Evolutionary conservation across 2,329 filamentous ascomycete genomes (phyloP), one percentile per base, ranked within the genome.

Genomic region (Paecilomyces niveus): DNA sequence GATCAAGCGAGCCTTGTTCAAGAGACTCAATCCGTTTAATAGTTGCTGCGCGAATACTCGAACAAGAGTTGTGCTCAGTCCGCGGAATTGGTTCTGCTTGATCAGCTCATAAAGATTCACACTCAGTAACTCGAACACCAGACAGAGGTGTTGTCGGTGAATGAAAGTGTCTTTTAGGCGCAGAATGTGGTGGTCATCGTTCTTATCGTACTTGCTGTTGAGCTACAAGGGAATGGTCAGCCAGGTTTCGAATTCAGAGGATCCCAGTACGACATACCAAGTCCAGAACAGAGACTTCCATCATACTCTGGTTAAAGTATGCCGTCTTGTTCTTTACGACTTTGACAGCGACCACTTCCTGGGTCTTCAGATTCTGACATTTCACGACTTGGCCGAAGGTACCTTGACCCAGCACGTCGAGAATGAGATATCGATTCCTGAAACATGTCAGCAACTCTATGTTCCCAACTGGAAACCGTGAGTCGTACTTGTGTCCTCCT

Each of bases 251-350:
- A 54, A 57, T 10, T 11, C 33, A 3, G 53, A 13, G 24, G 53
- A 56, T 35, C 13, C 15, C 57, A 57, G 35, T n/a, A 31, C 22
- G 56, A 66, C 85, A 59, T 81, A 95, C 91, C 81, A 99, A 73
- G 75, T 99, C 94, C 59, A 99, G 81, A 24, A 99, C 94, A 1
- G 94, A 99, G 32, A 99, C 94, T 73, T 99, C 94, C 94, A 99
- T 99, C 94, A 99, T 99, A 75, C 94, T 97, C 76, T 99, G 94
- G 72, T 99, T 99, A 80, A 99, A 99, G 75, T 99, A 99, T 39
- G 94, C 94, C 1, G 94, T 99, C 68, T 93, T 88, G 76, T 99
- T 99, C 79, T 99, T 99, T 78, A 99, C 94, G 57, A 99, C 94
- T 78, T 99, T 99, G 65, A 99, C 94, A 3, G 94, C 94, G 52